A percentile compares a stretch with the other conserved stretches of the same genome.
These are phyloP conservation scores for Xylona heveae DNA, from an alignment of 495 filamentous ascomycete species.

Conservation along the genomic window DNA sequence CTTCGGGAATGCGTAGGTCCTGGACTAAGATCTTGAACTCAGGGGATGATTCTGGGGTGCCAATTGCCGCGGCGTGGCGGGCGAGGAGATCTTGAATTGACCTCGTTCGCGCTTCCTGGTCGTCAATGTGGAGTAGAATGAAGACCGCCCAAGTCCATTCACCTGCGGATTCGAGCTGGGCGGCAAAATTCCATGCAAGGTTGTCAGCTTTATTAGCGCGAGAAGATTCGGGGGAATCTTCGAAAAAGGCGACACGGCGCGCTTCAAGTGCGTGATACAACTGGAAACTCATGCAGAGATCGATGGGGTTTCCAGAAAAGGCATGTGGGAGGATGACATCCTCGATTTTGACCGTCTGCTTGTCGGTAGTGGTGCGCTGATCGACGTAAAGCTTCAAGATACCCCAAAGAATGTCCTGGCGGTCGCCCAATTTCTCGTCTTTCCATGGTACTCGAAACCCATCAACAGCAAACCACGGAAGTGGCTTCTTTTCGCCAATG, in stretches of 20 bases:
- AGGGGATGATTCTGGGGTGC: conserved; percentile 21
- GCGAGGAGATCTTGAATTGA: conserved; percentile 50
- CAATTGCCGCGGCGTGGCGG: conserved; percentile 35
- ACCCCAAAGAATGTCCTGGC: conserved; percentile 67
- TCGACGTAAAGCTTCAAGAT: conserved; percentile 60
- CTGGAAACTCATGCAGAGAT: conserved; percentile 65
- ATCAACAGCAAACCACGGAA: conserved; percentile 35
- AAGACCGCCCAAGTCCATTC: conserved; percentile 51
- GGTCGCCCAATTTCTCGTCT: conserved; percentile 26
- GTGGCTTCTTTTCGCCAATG: conserved; percentile 37
- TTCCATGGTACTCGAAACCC: conserved; percentile 22
- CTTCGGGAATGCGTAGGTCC: conserved; percentile 41
- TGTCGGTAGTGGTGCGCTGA: conserved; percentile 14
- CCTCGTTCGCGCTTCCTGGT: conserved; percentile 35
- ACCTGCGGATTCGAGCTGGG: conserved; percentile 43
- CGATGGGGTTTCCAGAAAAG: conserved; percentile 22
- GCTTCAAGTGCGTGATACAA: conserved; percentile 32
- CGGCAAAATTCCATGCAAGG: conserved; percentile 46
- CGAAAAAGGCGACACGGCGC: conserved; percentile 18
- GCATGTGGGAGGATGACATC: conserved; percentile 5
- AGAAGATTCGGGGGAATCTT: conserved; percentile 23
- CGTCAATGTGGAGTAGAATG: conserved; percentile 55
- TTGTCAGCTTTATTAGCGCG: conserved; percentile 34
- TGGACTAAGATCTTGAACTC: conserved; percentile 33
- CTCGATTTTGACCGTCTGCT: conserved; percentile 3